A percentile compares a stretch with the other conserved stretches of the same genome.
These are phyloP conservation scores for Mucor velutinosus DNA, from an alignment of 371 early-diverging fungal species.

Conservation along the genomic window DNA sequence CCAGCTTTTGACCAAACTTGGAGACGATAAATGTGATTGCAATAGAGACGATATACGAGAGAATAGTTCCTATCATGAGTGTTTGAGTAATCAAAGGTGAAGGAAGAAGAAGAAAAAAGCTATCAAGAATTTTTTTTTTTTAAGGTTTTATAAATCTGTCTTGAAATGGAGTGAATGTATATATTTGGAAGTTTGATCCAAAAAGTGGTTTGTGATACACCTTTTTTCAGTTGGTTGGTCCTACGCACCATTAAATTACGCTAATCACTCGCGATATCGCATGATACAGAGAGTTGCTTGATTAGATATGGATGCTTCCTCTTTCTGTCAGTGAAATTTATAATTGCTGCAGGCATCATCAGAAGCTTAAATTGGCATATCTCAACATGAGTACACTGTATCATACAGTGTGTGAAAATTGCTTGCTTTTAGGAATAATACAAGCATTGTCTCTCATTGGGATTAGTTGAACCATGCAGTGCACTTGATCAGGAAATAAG, in stretches of 20 bases:
- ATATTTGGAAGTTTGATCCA: conserved; percentile 15
- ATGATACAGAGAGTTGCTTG: neutral
- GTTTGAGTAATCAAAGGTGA: neutral
- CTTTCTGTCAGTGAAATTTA: neutral
- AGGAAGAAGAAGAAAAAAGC: neutral
- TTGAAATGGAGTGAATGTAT: conserved; percentile 13
- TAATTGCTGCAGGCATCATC: neutral
- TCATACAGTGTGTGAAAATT: no score
- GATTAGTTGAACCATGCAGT: neutral
- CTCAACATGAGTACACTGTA: neutral
- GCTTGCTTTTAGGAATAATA: no score
- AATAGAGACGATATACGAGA: conserved; percentile 14
- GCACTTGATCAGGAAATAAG: neutral
- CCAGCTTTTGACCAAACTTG: conserved; percentile 8
- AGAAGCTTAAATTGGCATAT: neutral
- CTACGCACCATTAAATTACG: neutral
- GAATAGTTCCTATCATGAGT: conserved; percentile 3
- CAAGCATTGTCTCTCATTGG: no score
- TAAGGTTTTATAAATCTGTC: neutral
- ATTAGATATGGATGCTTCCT: neutral
- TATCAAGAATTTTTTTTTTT: neutral
- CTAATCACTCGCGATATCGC: neutral
- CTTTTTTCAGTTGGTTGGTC: neutral
- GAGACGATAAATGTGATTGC: conserved; percentile 9
- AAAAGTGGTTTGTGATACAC: neutral